Evolutionary conservation across 202 grass and related monocot species (phyloP).

Genomic region (Panicum virgatum): DNA sequence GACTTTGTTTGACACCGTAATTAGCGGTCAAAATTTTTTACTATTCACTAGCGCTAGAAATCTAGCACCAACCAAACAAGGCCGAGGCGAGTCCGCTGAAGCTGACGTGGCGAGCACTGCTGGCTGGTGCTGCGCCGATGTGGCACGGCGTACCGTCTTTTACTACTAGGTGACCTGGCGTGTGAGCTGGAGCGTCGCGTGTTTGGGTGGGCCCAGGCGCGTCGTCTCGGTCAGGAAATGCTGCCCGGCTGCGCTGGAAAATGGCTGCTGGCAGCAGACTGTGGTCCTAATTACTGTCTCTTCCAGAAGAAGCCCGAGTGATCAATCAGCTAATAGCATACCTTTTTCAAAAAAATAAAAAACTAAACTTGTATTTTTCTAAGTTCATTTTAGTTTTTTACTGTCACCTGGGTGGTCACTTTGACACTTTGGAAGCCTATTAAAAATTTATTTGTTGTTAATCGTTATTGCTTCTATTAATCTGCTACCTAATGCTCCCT

Average conservation of each 20-base stretch:
- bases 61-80: too few species aligned
- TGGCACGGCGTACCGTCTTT: not conserved
- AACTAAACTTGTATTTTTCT: not conserved
- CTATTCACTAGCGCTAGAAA: too few species aligned
- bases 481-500: not conserved
- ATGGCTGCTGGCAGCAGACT: not conserved
- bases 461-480: too few species aligned
- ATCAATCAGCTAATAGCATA: not conserved
- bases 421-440: too few species aligned
- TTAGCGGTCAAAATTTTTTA: too few species aligned
- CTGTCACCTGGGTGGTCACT: not conserved
- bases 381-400: not conserved
- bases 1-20: too few species aligned
- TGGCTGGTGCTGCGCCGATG: not conserved
- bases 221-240: not conserved
- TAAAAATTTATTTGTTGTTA: too few species aligned
- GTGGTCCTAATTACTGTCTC: not conserved
- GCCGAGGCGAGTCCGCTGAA: not conserved
- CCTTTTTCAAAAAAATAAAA: not conserved
- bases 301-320: not conserved
- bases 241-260: not conserved
- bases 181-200: not conserved
- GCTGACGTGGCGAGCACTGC: not conserved
- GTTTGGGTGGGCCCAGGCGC: not conserved
- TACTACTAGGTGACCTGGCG: not conserved